Conservation (phyloP, 2,329 filamentous ascomycete species). For the Escovopsis weberi region DNA sequence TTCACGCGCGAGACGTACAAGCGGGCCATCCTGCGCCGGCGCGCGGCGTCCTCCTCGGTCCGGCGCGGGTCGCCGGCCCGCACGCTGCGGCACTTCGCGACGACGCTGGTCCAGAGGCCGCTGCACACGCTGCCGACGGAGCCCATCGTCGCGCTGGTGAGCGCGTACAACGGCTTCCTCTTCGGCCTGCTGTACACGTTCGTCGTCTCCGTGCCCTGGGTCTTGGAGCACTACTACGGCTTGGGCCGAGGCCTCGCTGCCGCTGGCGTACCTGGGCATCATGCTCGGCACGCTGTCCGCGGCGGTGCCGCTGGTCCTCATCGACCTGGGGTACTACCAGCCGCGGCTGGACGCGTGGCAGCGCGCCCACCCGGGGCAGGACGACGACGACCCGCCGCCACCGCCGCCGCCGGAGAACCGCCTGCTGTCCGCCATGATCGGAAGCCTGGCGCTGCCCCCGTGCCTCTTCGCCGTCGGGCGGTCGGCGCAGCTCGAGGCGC, state of each 20-base stretch:
- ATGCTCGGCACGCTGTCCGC: slow-evolving; percentile 50
- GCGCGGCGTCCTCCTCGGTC: slow-evolving; percentile 13
- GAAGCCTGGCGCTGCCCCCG: slow-evolving; percentile 48
- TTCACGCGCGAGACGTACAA: too few relatives aligned
- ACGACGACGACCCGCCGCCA: slow-evolving; percentile 29
- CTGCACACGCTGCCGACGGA: slow-evolving; percentile 57
- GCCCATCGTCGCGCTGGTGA: slow-evolving; percentile 52
- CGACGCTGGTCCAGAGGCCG: slow-evolving; percentile 42
- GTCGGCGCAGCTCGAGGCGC: slow-evolving; percentile 26
- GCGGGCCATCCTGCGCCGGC: slow-evolving; percentile 35
- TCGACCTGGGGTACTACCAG: slow-evolving; percentile 41
- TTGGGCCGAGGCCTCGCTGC: slow-evolving; percentile 47
- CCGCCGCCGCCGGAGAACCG: slow-evolving; percentile 50
- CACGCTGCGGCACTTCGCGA: slow-evolving; percentile 14
- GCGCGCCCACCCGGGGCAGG: slow-evolving; percentile 17
- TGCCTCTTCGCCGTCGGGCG: slow-evolving; percentile 57
- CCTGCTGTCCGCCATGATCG: slow-evolving; percentile 46
- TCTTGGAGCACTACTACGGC: slow-evolving; percentile 45
- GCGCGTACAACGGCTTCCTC: slow-evolving; percentile 50
- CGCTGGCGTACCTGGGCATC: slow-evolving; percentile 54
- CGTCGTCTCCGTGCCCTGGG: slow-evolving; percentile 49
- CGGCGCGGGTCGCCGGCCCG: slow-evolving; percentile 12
- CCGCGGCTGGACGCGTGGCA: slow-evolving; percentile 31
- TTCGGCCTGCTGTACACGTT: slow-evolving; percentile 45
- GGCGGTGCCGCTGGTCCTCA: slow-evolving; percentile 21